Evolutionary conservation across 371 early-diverging fungal genomes (phyloP).

Genomic region (Rhizopus arrhizus): DNA sequence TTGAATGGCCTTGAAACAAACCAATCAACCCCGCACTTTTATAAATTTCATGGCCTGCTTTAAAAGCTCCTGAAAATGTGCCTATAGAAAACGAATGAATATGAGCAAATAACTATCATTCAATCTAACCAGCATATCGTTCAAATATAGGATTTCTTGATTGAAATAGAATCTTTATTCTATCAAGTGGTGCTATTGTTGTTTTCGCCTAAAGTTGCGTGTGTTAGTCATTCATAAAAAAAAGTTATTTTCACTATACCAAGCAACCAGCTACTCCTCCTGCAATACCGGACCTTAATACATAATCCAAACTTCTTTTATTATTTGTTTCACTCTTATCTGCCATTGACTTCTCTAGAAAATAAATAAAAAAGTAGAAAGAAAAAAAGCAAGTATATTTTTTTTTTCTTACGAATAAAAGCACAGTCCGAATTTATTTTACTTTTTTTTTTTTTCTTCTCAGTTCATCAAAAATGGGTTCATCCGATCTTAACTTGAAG

Average conservation of each 20-base stretch:
- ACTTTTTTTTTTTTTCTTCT: not conserved
- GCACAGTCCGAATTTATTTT: not conserved
- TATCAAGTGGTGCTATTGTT: constrained; percentile 92
- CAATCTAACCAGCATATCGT: constrained; percentile 73
- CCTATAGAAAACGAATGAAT: constrained; percentile 45
- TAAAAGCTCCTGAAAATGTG: constrained; percentile 83
- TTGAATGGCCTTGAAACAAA: constrained; percentile 94
- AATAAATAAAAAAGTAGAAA: not conserved
- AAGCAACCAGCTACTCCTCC: constrained; percentile 61
- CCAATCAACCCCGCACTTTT: constrained; percentile 73
- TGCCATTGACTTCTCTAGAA: not conserved
- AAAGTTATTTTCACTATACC: constrained; percentile 27
- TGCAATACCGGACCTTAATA: constrained; percentile 52
- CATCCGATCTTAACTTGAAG: constrained; percentile 81
- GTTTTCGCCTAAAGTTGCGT: constrained; percentile 76
- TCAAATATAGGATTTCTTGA: constrained; percentile 85
- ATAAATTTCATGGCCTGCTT: constrained; percentile 78
- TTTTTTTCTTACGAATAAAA: not conserved
- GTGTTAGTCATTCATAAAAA: not conserved
- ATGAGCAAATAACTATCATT: too few relatives aligned
- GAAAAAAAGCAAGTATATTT: not conserved
- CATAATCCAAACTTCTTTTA: constrained; percentile 49
- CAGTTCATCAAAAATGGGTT: constrained; percentile 60
- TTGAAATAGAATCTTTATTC: constrained; percentile 98
- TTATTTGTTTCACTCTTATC: constrained; percentile 22